Evolutionary conservation across 2,329 filamentous ascomycete genomes (phyloP).

Genomic region (Beauveria medogensis): DNA sequence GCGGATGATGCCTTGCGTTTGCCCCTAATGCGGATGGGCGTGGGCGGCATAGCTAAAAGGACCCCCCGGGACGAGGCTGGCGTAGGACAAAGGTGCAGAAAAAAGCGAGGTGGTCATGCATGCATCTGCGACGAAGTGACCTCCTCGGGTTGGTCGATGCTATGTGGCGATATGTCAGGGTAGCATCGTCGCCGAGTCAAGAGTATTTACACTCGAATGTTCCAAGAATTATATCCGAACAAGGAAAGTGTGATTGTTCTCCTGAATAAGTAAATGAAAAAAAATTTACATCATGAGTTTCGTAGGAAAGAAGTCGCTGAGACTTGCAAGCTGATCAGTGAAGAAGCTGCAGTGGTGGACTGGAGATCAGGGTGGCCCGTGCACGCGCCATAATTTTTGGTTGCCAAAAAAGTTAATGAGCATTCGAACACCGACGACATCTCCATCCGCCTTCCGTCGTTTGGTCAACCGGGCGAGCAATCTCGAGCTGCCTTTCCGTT

Average conservation of each 20-base stretch:
- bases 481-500: not conserved
- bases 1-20: constrained; percentile 29
- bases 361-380: not conserved
- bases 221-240: no score
- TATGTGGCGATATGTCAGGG: not conserved
- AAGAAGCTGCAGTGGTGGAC: not conserved
- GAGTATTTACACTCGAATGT: no score
- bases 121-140: not conserved
- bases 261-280: no score
- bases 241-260: no score
- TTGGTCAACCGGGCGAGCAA: not conserved
- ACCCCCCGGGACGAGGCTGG: not conserved
- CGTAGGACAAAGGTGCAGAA: not conserved
- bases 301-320: no score
- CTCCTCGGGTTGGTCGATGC: not conserved
- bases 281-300: not conserved
- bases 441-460: not conserved
- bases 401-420: not conserved
- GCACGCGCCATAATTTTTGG: constrained; percentile 6
- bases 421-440: constrained; percentile 4
- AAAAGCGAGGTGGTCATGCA: not conserved
- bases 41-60: constrained; percentile 33
- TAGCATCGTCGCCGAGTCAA: not conserved
- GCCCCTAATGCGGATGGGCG: constrained; percentile 39
- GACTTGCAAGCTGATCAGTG: no score